Conservation (phyloP, 2,329 filamentous ascomycete genomes). For the Calycina marina region DNA sequence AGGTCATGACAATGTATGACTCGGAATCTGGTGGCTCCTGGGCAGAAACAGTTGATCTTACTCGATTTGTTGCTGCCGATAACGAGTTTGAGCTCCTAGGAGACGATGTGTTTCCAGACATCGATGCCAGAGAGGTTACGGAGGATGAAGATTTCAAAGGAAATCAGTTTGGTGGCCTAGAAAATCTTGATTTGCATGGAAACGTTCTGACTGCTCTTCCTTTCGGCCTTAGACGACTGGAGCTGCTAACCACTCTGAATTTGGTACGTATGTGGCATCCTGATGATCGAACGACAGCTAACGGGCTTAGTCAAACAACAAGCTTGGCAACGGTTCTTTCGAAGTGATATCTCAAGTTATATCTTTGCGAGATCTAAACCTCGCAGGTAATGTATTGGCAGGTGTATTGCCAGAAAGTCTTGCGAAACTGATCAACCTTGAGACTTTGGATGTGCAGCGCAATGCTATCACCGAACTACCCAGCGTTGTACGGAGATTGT, state of each 20-base stretch:
- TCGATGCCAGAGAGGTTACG: conserved; percentile 36
- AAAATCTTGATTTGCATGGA: conserved; percentile 73
- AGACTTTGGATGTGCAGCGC: conserved; percentile 65
- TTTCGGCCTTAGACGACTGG: conserved; percentile 57
- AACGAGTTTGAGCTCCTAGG: conserved; percentile 69
- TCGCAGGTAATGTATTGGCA: conserved; percentile 63
- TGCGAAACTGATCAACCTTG: conserved; percentile 50
- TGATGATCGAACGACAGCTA: neutral
- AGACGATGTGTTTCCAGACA: conserved; percentile 67
- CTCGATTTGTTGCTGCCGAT: conserved; percentile 71
- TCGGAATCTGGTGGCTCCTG: conserved; percentile 60
- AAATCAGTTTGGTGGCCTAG: conserved; percentile 69
- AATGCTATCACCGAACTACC: conserved; percentile 68
- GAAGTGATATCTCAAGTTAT: conserved; percentile 60
- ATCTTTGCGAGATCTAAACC: conserved; percentile 62
- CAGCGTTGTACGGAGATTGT: conserved; percentile 48
- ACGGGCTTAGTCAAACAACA: conserved; percentile 57
- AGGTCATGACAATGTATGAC: conserved; percentile 86
- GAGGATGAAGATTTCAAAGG: conserved; percentile 50
- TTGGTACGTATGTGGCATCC: conserved; percentile 38
- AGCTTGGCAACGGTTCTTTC: conserved; percentile 56
- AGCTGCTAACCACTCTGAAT: conserved; percentile 67
- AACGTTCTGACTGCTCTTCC: conserved; percentile 65
- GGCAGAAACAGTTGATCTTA: conserved; percentile 85
- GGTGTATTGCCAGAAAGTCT: conserved; percentile 54